Conservation (phyloP, 73 alveolate species). For the Tetrahymena thermophila region DNA sequence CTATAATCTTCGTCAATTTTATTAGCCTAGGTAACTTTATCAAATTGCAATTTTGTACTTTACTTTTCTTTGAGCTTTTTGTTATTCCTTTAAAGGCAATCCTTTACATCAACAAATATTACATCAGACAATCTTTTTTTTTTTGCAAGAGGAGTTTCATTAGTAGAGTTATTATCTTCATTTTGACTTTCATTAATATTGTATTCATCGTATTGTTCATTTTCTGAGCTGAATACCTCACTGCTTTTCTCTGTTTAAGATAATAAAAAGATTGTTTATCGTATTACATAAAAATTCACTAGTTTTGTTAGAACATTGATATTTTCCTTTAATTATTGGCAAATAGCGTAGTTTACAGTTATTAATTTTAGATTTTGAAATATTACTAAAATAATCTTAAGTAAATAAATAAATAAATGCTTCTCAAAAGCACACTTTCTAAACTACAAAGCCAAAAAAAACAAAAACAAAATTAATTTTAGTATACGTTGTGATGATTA, state of each 20-base stretch:
- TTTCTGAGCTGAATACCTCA: neutral
- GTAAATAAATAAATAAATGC: too few species aligned
- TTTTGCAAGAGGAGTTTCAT: neutral
- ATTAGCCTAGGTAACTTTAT: neutral
- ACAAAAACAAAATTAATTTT: neutral
- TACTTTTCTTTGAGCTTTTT: neutral
- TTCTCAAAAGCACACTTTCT: neutral
- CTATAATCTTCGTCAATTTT: neutral
- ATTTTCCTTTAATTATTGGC: neutral
- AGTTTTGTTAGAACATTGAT: neutral
- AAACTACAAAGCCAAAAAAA: neutral
- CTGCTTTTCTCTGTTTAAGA: neutral
- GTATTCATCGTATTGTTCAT: neutral
- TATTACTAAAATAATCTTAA: too few species aligned
- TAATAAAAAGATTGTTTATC: neutral
- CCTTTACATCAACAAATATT: neutral
- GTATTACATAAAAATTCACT: neutral
- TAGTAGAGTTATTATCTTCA: neutral
- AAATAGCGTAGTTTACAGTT: neutral
- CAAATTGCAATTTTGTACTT: neutral
- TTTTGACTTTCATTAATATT: neutral
- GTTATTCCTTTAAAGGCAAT: neutral
- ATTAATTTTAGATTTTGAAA: neutral
- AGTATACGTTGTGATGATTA: neutral
- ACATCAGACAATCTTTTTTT: neutral